phyloP scores from a whole-genome alignment of 192 early-diverging fungal genomes.

The Podila clonocystis region DNA sequence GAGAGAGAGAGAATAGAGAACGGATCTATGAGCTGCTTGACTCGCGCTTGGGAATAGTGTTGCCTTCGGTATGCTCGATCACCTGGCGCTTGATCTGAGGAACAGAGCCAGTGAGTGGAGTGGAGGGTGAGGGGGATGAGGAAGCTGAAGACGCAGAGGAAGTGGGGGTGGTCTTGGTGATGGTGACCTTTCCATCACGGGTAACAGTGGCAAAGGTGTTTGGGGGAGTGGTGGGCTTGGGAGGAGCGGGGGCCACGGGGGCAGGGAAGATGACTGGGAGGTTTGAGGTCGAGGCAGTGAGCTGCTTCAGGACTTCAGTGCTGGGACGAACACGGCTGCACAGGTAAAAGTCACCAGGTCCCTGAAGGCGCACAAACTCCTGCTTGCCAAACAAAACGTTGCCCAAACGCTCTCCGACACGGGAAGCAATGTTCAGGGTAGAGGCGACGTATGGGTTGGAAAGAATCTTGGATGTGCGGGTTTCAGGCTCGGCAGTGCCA shows the following conservation, averaged over 20 bases:
- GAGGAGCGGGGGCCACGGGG: constrained; percentile 42
- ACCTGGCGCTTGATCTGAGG: constrained; percentile 44
- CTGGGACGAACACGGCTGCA: constrained; percentile 64
- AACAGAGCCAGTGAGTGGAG: constrained; percentile 35
- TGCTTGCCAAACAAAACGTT: constrained; percentile 58
- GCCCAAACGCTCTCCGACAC: constrained; percentile 48
- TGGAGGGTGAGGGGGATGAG: constrained; percentile 17
- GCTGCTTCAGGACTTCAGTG: constrained; percentile 44
- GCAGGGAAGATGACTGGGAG: constrained; percentile 46
- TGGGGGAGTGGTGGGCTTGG: constrained; percentile 32
- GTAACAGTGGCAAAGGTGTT: constrained; percentile 49
- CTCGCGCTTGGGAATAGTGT: constrained; percentile 40
- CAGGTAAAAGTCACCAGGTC: constrained; percentile 73
- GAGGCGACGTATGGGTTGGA: constrained; percentile 50
- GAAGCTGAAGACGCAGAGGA: background rate
- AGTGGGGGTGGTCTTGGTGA: constrained; percentile 7
- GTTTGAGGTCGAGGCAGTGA: constrained; percentile 31
- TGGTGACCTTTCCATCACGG: constrained; percentile 41
- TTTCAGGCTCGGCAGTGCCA: constrained; percentile 32
- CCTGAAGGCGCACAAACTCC: constrained; percentile 65
- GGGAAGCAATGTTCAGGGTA: constrained; percentile 45
- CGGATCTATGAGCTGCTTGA: constrained; percentile 35
- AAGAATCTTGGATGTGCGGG: constrained; percentile 47
- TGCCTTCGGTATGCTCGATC: constrained; percentile 29
- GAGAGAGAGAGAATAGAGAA: background rate